Conservation (phyloP, 495 filamentous ascomycete genomes). For the Neurospora sp. region DNA sequence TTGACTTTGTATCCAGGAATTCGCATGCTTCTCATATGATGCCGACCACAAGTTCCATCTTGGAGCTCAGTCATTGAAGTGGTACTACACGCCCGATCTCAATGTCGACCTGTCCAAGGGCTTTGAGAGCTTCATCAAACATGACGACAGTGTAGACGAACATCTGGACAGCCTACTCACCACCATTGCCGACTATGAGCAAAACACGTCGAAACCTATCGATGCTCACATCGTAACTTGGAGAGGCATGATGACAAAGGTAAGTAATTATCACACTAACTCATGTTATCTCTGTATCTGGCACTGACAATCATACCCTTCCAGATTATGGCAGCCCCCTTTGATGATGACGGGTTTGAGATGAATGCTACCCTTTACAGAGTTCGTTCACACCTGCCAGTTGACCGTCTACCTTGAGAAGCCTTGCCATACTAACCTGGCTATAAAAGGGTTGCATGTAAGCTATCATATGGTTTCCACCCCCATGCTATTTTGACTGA, state of each 20-base stretch:
- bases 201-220: conserved; percentile 51
- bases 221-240: conserved; percentile 82
- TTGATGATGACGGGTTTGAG: conserved; percentile 73
- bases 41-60: conserved; percentile 63
- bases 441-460: conserved; percentile 64
- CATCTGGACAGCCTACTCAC: conserved; percentile 78
- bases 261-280: too few species aligned
- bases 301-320: too few species aligned
- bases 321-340: conserved; percentile 72
- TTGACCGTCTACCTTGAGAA: neutral
- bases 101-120: conserved; percentile 64
- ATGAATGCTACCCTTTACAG: conserved; percentile 92
- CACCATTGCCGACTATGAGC: conserved; percentile 63
- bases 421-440: conserved; percentile 7
- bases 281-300: too few species aligned
- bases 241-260: conserved; percentile 93
- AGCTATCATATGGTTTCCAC: conserved; percentile 15
- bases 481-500: conserved; percentile 2
- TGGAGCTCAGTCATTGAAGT: conserved; percentile 67
- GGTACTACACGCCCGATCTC: conserved; percentile 75
- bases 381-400: conserved; percentile 40
- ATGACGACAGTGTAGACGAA: conserved; percentile 73
- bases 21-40: conserved; percentile 86
- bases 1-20: conserved; percentile 46
- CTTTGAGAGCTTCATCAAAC: conserved; percentile 72